These are phyloP conservation scores for Phytophthora tubulina DNA, from an alignment of 352 stramenopile genomes.

Conservation along the genomic window DNA sequence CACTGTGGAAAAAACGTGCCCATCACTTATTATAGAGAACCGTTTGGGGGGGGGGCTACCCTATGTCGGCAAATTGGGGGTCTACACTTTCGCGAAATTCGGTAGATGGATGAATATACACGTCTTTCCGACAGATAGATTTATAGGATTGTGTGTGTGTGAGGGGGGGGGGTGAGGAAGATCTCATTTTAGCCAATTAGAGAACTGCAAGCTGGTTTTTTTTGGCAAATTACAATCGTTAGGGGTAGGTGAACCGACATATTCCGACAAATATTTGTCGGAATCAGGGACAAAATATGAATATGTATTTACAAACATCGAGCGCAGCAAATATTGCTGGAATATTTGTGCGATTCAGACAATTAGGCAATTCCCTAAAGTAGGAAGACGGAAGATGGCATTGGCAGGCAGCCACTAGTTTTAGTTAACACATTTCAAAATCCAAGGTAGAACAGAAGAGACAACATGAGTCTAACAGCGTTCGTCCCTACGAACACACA, in stretches of 20 bases:
- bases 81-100: too few relatives aligned
- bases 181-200: background rate
- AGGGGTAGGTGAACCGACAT: background rate
- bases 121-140: slow-evolving; percentile 1
- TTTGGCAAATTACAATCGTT: background rate
- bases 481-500: slow-evolving; percentile 24
- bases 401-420: background rate
- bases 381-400: background rate
- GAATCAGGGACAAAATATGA: slow-evolving; percentile 20
- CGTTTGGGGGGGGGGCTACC: too few relatives aligned
- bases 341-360: slow-evolving; percentile 9
- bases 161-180: too few relatives aligned
- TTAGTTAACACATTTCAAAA: too few relatives aligned
- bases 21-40: too few relatives aligned
- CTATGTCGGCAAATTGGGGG: too few relatives aligned
- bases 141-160: background rate
- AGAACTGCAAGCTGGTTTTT: background rate
- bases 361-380: slow-evolving; percentile 5
- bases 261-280: slow-evolving; percentile 34
- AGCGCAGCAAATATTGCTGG: slow-evolving; percentile 15
- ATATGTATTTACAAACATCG: slow-evolving; percentile 12
- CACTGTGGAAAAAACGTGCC: too few relatives aligned
- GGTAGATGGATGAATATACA: background rate
- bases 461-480: slow-evolving; percentile 16
- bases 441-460: slow-evolving; percentile 5